Base-by-base conservation (phyloP, 2,329 filamentous ascomycete species). In the Hymenoscyphus occultus region DNA sequence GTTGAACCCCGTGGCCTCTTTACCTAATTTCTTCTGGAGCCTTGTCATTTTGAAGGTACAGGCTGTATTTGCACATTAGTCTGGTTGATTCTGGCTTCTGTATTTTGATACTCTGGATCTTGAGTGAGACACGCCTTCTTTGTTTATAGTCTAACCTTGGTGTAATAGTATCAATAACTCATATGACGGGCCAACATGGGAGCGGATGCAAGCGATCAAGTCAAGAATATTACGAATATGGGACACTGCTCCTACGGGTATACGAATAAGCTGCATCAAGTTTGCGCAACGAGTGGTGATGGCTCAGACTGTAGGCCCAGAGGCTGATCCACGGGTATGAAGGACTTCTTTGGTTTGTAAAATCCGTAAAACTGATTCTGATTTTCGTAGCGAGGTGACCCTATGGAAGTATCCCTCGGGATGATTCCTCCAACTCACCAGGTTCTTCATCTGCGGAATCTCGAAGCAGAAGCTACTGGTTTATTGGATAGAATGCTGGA, bases 251-350 rank as follows among this genome's bases (percentile, higher is more conserved):
- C 80, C 86, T 14, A 84, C 89, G 13, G 90, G 92, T 2, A 86
- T 98, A 68, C 89, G 89, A 72, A 89, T 98, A 76, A 96, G 93
- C 82, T 98, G 95, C 80, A 90, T 98, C 83, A 99, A 99, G 78
- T 99, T 99, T 77, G 90, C 92, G 45, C 94, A 99, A 80, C 88
- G 92, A 69, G 92, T 98, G 56, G 90, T 99, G 56, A 85, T 97
- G 70, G 91, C 93, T 19, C 94, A 99, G 78, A 97, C 92, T 12
- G 88, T 89, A n/a, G 92, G 92, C 58, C 80, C 89, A 65, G 90
- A 91, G 71, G 83, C 87, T 64, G 94, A 98, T 75, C 90, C 91
- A 71, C 88, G 92, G 81, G 92, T 97, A 85, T 77, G 86, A 81
- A 67, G 64, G 19, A 54, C 63, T 71, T 62, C 12, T 62, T 51